Conservation (phyloP, 1,139 yeast genomes). For the Suhomyces taliae region DNA sequence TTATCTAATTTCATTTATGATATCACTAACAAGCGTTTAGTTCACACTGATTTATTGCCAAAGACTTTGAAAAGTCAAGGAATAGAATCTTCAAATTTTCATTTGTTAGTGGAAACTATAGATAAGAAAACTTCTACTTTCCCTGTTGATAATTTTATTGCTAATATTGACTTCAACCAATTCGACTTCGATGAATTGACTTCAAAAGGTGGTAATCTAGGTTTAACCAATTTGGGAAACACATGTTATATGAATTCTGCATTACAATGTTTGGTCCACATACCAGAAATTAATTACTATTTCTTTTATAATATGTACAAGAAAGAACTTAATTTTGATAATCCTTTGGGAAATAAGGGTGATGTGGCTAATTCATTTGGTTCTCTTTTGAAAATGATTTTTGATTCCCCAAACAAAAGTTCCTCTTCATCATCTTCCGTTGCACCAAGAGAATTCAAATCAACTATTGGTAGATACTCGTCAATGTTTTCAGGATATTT, state of each 20-base stretch:
- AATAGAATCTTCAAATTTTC: constrained; percentile 27
- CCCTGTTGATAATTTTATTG: constrained; percentile 32
- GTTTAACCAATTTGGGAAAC: constrained; percentile 83
- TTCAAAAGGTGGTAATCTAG: constrained; percentile 44
- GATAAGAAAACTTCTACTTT: constrained; percentile 23
- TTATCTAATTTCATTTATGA: constrained; percentile 32
- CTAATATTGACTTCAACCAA: constrained; percentile 18
- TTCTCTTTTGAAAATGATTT: constrained; percentile 58
- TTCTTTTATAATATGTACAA: constrained; percentile 64
- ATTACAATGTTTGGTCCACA: constrained; percentile 81
- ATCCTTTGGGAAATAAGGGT: constrained; percentile 87
- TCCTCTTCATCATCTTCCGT: constrained; percentile 14
- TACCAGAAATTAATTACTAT: constrained; percentile 80
- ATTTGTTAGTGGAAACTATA: constrained; percentile 34
- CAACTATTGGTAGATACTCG: constrained; percentile 75
- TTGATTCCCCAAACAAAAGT: constrained; percentile 29
- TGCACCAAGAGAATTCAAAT: constrained; percentile 77
- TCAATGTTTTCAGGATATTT: constrained; percentile 83
- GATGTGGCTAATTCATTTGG: constrained; percentile 78
- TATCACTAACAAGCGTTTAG: constrained; percentile 31
- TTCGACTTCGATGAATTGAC: constrained; percentile 17
- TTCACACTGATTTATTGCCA: constrained; percentile 25
- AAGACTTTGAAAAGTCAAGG: constrained; percentile 35
- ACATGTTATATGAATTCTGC: constrained; percentile 98
- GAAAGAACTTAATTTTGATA: constrained; percentile 66